Conservation (phyloP, 2,329 filamentous ascomycete species). For the Fusarium aywerte region DNA sequence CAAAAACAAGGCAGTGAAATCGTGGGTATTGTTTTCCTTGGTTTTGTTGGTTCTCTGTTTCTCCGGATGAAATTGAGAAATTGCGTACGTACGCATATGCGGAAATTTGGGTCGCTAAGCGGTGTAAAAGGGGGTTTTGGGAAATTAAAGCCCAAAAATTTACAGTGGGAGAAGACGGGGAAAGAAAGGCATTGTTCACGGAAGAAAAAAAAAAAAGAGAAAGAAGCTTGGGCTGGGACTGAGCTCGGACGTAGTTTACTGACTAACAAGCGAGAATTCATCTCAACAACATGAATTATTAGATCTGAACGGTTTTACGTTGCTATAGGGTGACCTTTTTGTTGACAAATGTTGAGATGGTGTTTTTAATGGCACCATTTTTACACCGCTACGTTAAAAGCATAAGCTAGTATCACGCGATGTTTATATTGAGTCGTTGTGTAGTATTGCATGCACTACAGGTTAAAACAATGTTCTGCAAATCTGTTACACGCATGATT, state of each 20-base stretch:
- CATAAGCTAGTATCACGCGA: constrained; percentile 11
- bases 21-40: no score
- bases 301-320: not conserved
- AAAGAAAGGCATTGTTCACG: not conserved
- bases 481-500: constrained; percentile 1
- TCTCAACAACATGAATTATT: not conserved
- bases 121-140: not conserved
- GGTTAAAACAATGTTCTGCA: not conserved
- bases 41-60: no score
- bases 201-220: not conserved
- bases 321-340: constrained; percentile 13
- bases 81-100: not conserved
- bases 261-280: not conserved
- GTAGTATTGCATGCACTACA: not conserved
- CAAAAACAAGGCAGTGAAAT: not conserved
- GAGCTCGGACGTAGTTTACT: not conserved
- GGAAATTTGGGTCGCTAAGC: not conserved
- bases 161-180: not conserved
- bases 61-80: not conserved
- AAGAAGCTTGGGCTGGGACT: not conserved
- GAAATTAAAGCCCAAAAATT: not conserved
- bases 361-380: constrained; percentile 9
- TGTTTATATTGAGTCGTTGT: not conserved
- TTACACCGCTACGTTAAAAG: constrained; percentile 13
- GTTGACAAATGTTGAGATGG: constrained; percentile 1